Percentiles rank a stretch among this genome's conserved stretches.
These are phyloP conservation scores for Ambrosiella beaveri DNA, from an alignment of 2,329 filamentous ascomycete species.

Conservation along the genomic window DNA sequence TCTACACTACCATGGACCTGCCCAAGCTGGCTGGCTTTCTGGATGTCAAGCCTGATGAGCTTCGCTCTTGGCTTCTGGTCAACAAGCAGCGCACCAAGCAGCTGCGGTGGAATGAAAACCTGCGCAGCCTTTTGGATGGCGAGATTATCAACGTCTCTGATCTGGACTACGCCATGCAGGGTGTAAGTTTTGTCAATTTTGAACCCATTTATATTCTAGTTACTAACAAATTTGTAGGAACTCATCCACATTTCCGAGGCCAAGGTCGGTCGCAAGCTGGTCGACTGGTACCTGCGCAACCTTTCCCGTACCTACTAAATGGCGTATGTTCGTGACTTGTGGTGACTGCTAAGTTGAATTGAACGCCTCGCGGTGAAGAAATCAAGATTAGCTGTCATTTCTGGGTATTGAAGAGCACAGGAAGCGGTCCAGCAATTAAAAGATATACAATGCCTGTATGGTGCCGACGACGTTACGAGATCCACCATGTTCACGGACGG, in stretches of 20 bases:
- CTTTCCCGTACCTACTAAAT: conserved; percentile 76
- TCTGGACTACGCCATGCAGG: conserved; percentile 91
- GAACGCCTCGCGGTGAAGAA: neutral
- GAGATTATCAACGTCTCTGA: conserved; percentile 88
- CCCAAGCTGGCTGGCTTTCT: conserved; percentile 97
- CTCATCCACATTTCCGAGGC: conserved; percentile 97
- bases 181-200: conserved; percentile 39
- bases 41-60: conserved; percentile 88
- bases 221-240: conserved; percentile 36
- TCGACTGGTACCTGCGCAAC: conserved; percentile 98
- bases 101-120: conserved; percentile 74
- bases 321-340: neutral
- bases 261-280: conserved; percentile 90
- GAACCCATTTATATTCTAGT: neutral
- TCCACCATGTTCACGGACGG: neutral
- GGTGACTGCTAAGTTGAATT: neutral
- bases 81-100: conserved; percentile 99
- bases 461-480: neutral
- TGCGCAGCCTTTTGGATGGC: conserved; percentile 69
- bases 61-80: conserved; percentile 82
- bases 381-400: neutral
- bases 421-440: neutral
- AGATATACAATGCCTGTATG: neutral
- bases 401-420: neutral
- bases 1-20: conserved; percentile 98